A percentile compares a stretch with the other conserved stretches of the same genome.
Evolutionary conservation across 2,329 filamentous ascomycete genomes (phyloP).

Genomic region (Arthrinium puccinioides): DNA sequence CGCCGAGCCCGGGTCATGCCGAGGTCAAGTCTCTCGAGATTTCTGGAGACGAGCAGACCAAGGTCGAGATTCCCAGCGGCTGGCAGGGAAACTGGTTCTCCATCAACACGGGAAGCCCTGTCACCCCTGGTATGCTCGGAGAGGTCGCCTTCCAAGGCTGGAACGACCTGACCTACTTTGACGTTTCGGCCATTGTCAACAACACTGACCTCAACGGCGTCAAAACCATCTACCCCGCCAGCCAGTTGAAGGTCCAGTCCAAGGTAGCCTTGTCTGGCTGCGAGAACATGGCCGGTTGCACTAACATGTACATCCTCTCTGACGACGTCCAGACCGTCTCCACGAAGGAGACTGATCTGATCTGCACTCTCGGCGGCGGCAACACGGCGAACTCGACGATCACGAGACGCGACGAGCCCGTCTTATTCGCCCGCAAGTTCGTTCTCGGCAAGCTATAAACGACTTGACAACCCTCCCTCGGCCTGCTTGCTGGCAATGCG

Average conservation of each 20-base stretch:
- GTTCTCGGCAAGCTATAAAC: slow-evolving; percentile 25
- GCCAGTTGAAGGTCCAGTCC: slow-evolving; percentile 8
- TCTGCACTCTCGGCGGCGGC: slow-evolving; percentile 39
- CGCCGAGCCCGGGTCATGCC: slow-evolving; percentile 30
- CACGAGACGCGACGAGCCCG: slow-evolving; percentile 13
- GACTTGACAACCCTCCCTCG: slow-evolving; percentile 4
- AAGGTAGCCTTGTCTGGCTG: slow-evolving; percentile 41
- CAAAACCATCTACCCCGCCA: slow-evolving; percentile 45
- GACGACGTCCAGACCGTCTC: slow-evolving; percentile 51
- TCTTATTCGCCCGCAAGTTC: slow-evolving; percentile 22
- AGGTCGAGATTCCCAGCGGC: slow-evolving; percentile 32
- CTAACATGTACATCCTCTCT: slow-evolving; percentile 44
- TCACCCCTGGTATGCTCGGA: slow-evolving; percentile 43
- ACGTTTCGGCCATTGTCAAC: slow-evolving; percentile 52
- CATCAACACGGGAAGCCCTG: slow-evolving; percentile 33
- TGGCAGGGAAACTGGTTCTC: slow-evolving; percentile 47
- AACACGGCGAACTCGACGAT: background rate
- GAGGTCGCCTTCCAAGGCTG: slow-evolving; percentile 44
- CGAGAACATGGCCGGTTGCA: slow-evolving; percentile 42
- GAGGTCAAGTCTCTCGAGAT: slow-evolving; percentile 32
- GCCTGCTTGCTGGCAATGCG: slow-evolving; percentile 13
- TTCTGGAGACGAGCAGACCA: slow-evolving; percentile 26
- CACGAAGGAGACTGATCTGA: slow-evolving; percentile 38
- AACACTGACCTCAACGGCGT: slow-evolving; percentile 41
- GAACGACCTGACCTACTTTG: slow-evolving; percentile 44